A percentile compares a stretch with the other conserved stretches of the same genome.
Evolutionary conservation across 176 grass and related monocot species (phyloP).

Genomic region (Aegilops sharonensis): DNA sequence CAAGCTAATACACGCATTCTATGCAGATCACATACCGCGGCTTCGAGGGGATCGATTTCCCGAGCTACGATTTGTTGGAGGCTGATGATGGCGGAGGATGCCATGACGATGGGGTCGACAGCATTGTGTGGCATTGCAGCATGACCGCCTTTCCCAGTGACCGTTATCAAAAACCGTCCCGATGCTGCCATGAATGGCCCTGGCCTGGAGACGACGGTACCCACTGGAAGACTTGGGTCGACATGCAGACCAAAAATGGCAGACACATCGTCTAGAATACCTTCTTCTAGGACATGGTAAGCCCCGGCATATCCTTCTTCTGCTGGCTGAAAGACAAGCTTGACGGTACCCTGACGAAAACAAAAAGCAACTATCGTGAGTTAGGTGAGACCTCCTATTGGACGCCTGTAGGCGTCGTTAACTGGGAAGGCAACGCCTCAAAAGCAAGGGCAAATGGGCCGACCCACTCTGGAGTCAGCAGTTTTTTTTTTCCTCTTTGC

Average conservation of each 20-base stretch:
- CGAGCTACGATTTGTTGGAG: conserved; percentile 6
- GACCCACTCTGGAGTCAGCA: no score
- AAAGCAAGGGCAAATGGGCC: no score
- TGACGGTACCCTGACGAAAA: conserved; percentile 3
- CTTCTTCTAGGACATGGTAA: background rate
- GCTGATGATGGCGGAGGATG: conserved; percentile 4
- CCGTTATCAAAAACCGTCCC: background rate
- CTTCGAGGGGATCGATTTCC: conserved; percentile 10
- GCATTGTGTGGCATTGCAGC: background rate
- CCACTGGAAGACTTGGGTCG: conserved; percentile 9
- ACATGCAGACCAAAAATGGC: conserved; percentile 5
- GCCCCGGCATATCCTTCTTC: conserved; percentile 9
- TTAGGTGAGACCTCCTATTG: background rate
- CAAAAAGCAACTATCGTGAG: background rate
- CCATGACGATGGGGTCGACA: conserved; percentile 1
- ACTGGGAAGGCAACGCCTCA: no score
- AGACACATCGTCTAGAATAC: background rate
- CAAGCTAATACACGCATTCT: background rate
- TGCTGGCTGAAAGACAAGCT: conserved; percentile 14
- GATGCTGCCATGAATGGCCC: conserved; percentile 10
- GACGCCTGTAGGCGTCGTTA: no score
- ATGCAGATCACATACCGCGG: background rate
- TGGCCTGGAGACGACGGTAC: background rate
- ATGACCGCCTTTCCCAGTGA: background rate
- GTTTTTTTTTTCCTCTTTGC: no score